Evolutionary conservation across 1,139 yeast species (phyloP).

Genomic region (Hemisphaericaspora subhashii): DNA sequence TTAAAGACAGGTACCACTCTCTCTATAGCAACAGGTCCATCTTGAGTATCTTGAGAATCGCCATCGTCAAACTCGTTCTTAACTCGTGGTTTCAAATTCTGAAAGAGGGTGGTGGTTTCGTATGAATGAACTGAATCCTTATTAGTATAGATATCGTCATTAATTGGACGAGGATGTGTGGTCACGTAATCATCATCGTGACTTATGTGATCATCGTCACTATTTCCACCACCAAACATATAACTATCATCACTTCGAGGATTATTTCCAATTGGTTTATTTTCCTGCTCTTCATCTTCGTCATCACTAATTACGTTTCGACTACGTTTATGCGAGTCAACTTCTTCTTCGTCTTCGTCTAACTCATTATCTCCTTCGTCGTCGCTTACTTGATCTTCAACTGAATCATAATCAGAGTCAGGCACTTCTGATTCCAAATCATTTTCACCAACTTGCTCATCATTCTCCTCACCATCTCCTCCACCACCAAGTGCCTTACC

Average conservation of each 20-base stretch:
- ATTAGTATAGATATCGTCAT: not conserved
- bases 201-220: conserved; percentile 3
- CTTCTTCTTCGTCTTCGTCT: conserved; percentile 19
- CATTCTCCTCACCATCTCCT: conserved; percentile 15
- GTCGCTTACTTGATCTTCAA: conserved; percentile 10
- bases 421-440: conserved; percentile 20
- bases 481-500: conserved; percentile 19
- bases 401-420: conserved; percentile 19
- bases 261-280: conserved; percentile 11
- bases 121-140: not conserved
- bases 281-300: conserved; percentile 17
- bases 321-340: conserved; percentile 20
- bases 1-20: conserved; percentile 16
- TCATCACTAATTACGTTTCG: conserved; percentile 13
- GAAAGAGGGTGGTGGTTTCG: conserved; percentile 23
- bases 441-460: conserved; percentile 21
- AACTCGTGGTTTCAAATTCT: conserved; percentile 30
- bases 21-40: conserved; percentile 4
- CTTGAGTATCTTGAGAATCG: conserved; percentile 5
- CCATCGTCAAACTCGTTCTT: conserved; percentile 6
- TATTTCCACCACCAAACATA: conserved; percentile 32
- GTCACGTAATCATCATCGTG: conserved; percentile 1
- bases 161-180: not conserved
- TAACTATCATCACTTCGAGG: conserved; percentile 32
- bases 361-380: conserved; percentile 18